Percentiles rank a stretch among this genome's conserved stretches.
Evolutionary conservation across 1,284 basidiomycete species (phyloP).

Genomic region (Termitomyces sp.): DNA sequence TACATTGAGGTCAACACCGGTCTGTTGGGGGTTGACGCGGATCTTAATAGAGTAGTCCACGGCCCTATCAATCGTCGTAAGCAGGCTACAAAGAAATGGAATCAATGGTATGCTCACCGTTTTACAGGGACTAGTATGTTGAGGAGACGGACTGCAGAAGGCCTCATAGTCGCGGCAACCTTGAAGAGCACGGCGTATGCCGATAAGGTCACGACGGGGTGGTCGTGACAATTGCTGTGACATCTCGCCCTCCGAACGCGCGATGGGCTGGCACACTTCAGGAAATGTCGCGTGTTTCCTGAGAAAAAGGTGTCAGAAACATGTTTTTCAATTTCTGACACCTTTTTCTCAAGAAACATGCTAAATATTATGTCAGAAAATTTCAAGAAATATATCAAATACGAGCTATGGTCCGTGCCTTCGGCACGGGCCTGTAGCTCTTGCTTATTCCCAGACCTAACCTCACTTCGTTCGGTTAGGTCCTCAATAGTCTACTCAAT

Average conservation of each 20-base stretch:
- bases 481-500: no score
- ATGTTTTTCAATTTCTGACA: no score
- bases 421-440: no score
- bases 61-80: conserved; percentile 38
- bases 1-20: conserved; percentile 89
- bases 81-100: conserved; percentile 12
- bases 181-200: neutral
- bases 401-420: no score
- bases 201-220: neutral
- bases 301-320: no score
- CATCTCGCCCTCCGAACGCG: neutral
- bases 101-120: conserved; percentile 50
- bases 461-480: no score
- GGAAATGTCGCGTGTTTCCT: no score
- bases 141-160: conserved; percentile 65
- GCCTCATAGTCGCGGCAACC: conserved; percentile 46
- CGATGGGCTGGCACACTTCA: no score
- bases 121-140: conserved; percentile 93
- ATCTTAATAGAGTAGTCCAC: conserved; percentile 91
- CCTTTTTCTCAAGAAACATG: no score
- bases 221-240: neutral
- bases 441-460: no score
- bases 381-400: no score
- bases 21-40: conserved; percentile 87
- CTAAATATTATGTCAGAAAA: no score